phyloP scores from a whole-genome alignment of 345 rosid species.

The Geranium brycei region DNA sequence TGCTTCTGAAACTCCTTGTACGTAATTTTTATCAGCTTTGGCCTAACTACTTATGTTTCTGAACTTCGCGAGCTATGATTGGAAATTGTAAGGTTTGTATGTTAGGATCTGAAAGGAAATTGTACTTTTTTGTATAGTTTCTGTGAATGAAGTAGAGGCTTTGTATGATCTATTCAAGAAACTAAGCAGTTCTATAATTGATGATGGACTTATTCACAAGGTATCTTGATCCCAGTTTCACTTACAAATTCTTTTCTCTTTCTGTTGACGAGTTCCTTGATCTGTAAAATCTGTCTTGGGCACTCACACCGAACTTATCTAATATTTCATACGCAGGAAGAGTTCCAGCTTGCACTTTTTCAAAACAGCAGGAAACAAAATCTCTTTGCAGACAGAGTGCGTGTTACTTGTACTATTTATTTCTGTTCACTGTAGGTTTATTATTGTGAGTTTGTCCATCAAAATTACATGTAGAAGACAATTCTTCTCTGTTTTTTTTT shows the following conservation, averaged over 20 bases:
- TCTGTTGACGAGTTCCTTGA: neutral
- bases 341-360: slow-evolving; percentile 36
- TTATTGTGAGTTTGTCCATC: neutral
- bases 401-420: neutral
- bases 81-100: neutral
- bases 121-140: slow-evolving; percentile 1
- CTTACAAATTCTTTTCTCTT: too few relatives aligned
- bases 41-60: neutral
- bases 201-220: slow-evolving; percentile 10
- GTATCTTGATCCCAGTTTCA: slow-evolving; percentile 2
- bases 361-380: slow-evolving; percentile 29
- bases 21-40: slow-evolving; percentile 14
- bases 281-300: neutral
- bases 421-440: neutral
- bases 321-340: slow-evolving; percentile 23
- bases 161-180: slow-evolving; percentile 9
- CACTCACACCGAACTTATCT: neutral
- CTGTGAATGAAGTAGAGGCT: slow-evolving; percentile 11
- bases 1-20: slow-evolving; percentile 76
- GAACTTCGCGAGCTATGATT: neutral
- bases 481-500: neutral
- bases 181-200: slow-evolving; percentile 9
- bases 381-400: slow-evolving; percentile 43
- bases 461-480: neutral
- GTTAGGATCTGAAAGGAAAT: neutral